phyloP scores from a whole-genome alignment of 163 green algal species.

The Chlamydomonas reinhardtii region DNA sequence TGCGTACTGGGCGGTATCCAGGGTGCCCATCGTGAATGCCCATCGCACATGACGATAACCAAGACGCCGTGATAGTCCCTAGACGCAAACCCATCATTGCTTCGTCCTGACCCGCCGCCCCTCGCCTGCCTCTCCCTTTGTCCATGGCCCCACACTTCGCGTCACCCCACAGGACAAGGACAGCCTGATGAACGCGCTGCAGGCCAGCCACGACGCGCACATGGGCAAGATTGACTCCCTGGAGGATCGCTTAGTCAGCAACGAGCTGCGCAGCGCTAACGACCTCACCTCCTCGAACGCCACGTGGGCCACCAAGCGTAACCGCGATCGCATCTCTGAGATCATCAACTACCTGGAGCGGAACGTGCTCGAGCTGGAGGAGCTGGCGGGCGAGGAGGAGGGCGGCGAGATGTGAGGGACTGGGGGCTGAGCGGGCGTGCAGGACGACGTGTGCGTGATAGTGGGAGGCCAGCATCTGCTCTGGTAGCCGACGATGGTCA shows the following conservation, averaged over 20 bases:
- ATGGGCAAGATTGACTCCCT: conserved; percentile 79
- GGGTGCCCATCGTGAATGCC: no score
- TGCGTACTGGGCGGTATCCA: no score
- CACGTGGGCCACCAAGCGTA: conserved; percentile 54
- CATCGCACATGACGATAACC: no score
- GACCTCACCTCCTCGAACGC: conserved; percentile 61
- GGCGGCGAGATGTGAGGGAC: conserved; percentile 19
- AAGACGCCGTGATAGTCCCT: no score
- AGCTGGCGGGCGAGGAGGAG: conserved; percentile 59
- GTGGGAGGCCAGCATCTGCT: no score
- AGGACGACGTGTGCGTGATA: no score
- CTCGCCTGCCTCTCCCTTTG: no score
- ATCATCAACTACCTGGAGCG: conserved; percentile 78
- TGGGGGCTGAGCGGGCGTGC: neutral
- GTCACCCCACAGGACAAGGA: conserved; percentile 77
- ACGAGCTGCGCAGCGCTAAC: conserved; percentile 66
- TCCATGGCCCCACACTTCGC: no score
- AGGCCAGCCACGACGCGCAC: conserved; percentile 82
- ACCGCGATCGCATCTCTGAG: conserved; percentile 72
- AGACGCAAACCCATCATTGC: no score
- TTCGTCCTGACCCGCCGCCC: no score
- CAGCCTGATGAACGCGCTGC: conserved; percentile 74
- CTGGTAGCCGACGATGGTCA: no score
- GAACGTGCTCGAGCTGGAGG: conserved; percentile 70
- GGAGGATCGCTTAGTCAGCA: conserved; percentile 79